These are phyloP conservation scores for Phytophthora macrochlamydospora DNA, from an alignment of 352 stramenopile species.

Conservation along the genomic window DNA sequence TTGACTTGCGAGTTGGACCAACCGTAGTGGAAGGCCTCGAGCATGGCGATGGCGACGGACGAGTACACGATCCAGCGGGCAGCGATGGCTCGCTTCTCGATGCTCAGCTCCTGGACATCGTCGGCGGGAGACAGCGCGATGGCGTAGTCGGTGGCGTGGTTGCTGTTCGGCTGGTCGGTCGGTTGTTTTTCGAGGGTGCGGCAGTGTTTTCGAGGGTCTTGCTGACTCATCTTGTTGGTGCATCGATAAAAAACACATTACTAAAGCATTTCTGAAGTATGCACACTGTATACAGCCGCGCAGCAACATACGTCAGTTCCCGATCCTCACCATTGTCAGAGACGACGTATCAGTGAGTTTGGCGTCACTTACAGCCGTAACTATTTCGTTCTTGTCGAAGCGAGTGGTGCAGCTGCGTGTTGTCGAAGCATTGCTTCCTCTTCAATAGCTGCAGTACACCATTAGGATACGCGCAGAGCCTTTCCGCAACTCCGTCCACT, in stretches of 20 bases:
- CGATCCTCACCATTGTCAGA: neutral
- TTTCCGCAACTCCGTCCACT: neutral
- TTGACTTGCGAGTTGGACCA: constrained; percentile 64
- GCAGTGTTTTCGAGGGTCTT: no score
- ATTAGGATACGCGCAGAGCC: neutral
- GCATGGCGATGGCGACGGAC: constrained; percentile 34
- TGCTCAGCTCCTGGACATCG: constrained; percentile 3
- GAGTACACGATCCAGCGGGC: constrained; percentile 50
- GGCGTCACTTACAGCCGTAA: neutral
- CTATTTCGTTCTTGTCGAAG: neutral
- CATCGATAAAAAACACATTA: no score
- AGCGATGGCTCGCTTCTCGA: constrained; percentile 19
- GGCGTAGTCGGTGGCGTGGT: constrained; percentile 17
- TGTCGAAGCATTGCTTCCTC: neutral
- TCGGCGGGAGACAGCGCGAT: constrained; percentile 12
- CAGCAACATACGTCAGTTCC: no score
- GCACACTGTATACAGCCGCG: no score
- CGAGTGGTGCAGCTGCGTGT: neutral
- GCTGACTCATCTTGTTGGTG: no score
- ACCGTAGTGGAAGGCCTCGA: constrained; percentile 56
- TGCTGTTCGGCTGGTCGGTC: constrained; percentile 7
- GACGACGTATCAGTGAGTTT: neutral
- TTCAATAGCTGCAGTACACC: neutral
- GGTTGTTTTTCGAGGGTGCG: no score
- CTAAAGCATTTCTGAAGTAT: no score